Evolutionary conservation across 23 red algal genomes (phyloP).

Genomic region (Agarophyton chilense): DNA sequence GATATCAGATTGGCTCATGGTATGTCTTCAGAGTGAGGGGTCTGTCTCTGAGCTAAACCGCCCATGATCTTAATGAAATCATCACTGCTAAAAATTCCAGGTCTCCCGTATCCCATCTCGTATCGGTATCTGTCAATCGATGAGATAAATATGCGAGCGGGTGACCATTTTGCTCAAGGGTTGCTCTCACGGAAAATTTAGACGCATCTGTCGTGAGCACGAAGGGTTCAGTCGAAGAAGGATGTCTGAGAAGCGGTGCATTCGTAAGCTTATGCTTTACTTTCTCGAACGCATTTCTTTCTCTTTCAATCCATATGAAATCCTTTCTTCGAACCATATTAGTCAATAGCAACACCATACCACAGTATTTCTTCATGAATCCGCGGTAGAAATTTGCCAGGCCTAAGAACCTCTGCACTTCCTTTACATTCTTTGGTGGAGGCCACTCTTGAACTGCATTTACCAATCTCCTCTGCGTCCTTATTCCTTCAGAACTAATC

Average conservation of each 20-base stretch:
- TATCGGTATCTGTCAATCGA: background rate
- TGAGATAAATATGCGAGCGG: constrained; percentile 13
- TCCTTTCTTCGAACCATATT: background rate
- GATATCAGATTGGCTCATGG: constrained; percentile 39
- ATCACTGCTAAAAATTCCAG: constrained; percentile 5
- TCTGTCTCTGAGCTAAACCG: background rate
- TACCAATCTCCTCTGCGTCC: background rate
- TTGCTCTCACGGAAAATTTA: background rate
- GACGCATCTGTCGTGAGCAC: constrained; percentile 3
- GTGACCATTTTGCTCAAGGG: constrained; percentile 3
- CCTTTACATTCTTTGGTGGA: background rate
- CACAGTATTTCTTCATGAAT: constrained; percentile 22
- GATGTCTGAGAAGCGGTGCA: background rate
- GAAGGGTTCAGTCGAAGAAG: background rate
- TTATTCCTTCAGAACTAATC: background rate
- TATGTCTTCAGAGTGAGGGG: constrained; percentile 12
- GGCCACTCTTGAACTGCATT: constrained; percentile 6
- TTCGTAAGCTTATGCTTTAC: background rate
- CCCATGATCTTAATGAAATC: background rate
- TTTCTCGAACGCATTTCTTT: background rate
- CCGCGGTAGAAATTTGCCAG: background rate
- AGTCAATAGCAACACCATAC: background rate
- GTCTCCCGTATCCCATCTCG: background rate
- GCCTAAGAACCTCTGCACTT: constrained; percentile 22
- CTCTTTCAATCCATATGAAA: background rate